Evolutionary conservation across 192 early-diverging fungal species (phyloP), one percentile per base, ranked within the genome.

Genomic region (Rhizophagus prolifer): DNA sequence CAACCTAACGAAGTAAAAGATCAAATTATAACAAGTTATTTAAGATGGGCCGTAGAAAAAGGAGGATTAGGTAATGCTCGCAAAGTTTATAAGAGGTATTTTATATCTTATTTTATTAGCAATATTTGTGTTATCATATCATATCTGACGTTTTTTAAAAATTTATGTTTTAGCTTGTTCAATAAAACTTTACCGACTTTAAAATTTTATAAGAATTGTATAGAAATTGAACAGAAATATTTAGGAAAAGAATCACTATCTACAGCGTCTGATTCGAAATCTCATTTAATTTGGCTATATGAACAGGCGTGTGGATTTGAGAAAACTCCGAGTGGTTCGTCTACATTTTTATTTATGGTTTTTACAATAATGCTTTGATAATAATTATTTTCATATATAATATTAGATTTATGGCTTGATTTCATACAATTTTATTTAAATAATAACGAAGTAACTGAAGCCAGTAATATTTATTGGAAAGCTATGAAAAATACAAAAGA

Each of bases 1-100:
- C 61, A 62, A 70, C 13, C 30, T 34, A 73, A 38, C 7, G 19
- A 58, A 12, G 6, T 59, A 10, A 58, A 73, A 73, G 14, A 73
- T 21, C 19, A 28, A 8, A 58, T 73, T 34, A 12, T 31, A 8
- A 16, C 10, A 2, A 54, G 31, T 25, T 73, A 73, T 60, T 41
- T 73, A 8, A 60, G 9, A 36, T 73, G 71, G 71, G 30, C 71
- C 9, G 31, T 34, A 9, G 58, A 73, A 10, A 25, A 34, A 23
- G 71, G 71, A 60, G 71, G 58, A 31, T 19, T 73, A 16, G 31
- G 61, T 2, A 73, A 73, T 4, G 58, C 31, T 3, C 41, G 71
- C 12, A 30, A 58, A 60, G 28, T 73, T 25, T 73, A 73, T 73
- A 54, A 60, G 31, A 73, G 71, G 71, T 73, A 31, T 9, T 38